Conservation (phyloP, 441 rosid species). For the Gossypium lobatum region DNA sequence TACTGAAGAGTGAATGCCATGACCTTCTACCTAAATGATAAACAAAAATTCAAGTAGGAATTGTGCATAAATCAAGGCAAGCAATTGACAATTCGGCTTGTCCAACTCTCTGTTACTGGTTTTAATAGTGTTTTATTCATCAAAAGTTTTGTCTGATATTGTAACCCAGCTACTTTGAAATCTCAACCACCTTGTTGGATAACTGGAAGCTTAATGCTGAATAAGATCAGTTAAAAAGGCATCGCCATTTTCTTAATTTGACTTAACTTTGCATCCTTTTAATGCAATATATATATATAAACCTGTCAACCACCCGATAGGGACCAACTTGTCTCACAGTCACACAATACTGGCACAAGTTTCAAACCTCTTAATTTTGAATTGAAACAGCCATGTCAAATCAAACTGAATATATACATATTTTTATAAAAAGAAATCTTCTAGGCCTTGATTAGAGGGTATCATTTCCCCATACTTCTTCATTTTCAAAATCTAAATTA, state of each 20-base stretch:
- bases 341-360: not conserved
- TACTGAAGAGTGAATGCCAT: not conserved
- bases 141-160: not conserved
- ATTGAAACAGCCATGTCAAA: not conserved
- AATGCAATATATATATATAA: not conserved
- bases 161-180: not conserved
- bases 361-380: not conserved
- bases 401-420: no score
- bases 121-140: not conserved
- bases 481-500: not conserved
- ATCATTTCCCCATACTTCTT: not conserved
- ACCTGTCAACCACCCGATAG: not conserved
- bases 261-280: not conserved
- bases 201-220: not conserved
- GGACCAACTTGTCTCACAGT: not conserved
- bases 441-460: not conserved
- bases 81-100: conserved; percentile 7
- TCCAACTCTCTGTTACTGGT: not conserved
- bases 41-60: no score
- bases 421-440: not conserved
- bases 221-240: not conserved
- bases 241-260: not conserved
- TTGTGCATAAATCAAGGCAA: not conserved
- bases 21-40: not conserved
- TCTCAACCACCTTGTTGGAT: conserved; percentile 7